Base-by-base conservation (phyloP, 1,284 basidiomycete species). In the Fomitopsis betulina region DNA sequence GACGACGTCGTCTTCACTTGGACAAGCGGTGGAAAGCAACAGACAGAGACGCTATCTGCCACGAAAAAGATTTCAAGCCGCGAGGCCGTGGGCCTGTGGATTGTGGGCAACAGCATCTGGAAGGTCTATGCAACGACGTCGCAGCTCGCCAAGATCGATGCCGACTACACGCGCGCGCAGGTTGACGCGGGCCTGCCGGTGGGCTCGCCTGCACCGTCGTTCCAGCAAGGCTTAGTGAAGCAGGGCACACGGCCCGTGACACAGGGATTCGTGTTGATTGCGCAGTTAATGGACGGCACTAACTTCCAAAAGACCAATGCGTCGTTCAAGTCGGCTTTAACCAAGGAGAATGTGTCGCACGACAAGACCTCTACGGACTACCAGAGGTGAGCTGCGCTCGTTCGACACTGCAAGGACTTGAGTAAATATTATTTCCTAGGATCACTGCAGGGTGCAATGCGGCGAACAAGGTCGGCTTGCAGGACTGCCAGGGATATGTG, bases 121-220 rank as follows among this genome's bases (percentile, higher is more conserved):
- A 57, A 57, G 38, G 47, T 57, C 12, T 57, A 57, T 51, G 47
- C 35, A 9, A 57, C 56, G 37, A 39, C 39, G 17, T 53, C 21
- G 19, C 56, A 57, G 39, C 27, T 23, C 2, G 19, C 15, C 33
- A 35, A 50, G 12, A 4, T n/a, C 7, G 21, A 1, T 7, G 37
- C 1, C 12, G 49, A 42, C 51, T 53, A 30, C n/a, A 23, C 17
- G 8, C 56, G n/a, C 38, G 30, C 38, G 9, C 7, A 52, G 19
- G 15, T 37, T 8, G 51, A n/a, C 13, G 51, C 51, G 19, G 51
- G 51, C 13, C 9, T 53, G 19, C 51, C 51, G n/a, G 32, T 42
- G 9, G 56, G 51, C 2, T 42, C 33, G 19, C 56, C 49, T n/a
- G 15, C 27, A 13, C 39, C 39, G 19, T 3, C 39, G 39, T 53